These are phyloP conservation scores for Perilla frutescens DNA, from an alignment of 257 asterid species.

Conservation along the genomic window DNA sequence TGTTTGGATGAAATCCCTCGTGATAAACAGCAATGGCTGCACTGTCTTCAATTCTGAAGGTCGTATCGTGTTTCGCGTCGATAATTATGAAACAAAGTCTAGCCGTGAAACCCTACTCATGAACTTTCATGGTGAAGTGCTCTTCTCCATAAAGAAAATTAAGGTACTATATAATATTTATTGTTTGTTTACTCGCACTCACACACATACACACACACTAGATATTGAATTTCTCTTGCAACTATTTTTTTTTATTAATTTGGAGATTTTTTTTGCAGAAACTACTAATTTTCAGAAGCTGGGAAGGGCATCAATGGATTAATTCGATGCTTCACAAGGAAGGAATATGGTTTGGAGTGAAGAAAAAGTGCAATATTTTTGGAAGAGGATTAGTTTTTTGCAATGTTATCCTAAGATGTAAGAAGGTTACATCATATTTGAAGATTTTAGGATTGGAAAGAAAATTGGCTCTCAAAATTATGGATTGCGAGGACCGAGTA, in stretches of 20 bases:
- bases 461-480: slow-evolving; percentile 44
- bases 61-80: slow-evolving; percentile 56
- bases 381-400: slow-evolving; percentile 32
- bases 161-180: slow-evolving; percentile 45
- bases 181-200: not conserved
- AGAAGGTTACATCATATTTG: slow-evolving; percentile 25
- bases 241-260: too few species aligned
- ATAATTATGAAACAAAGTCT: slow-evolving; percentile 54
- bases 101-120: slow-evolving; percentile 59
- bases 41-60: slow-evolving; percentile 61
- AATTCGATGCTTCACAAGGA: slow-evolving; percentile 34
- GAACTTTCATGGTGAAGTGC: slow-evolving; percentile 56
- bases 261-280: slow-evolving; percentile 32
- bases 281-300: slow-evolving; percentile 33
- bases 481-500: slow-evolving; percentile 37
- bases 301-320: slow-evolving; percentile 48
- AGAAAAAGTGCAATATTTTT: slow-evolving; percentile 29
- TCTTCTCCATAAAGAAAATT: slow-evolving; percentile 50
- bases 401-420: slow-evolving; percentile 37
- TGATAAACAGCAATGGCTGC: slow-evolving; percentile 67
- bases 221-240: not conserved
- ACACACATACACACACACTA: not conserved
- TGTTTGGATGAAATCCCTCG: slow-evolving; percentile 77
- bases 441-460: slow-evolving; percentile 41
- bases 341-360: slow-evolving; percentile 48